Evolutionary conservation across 2,329 filamentous ascomycete species (phyloP), one percentile per base, ranked within the genome.

Genomic region (Diaporthe destruens): DNA sequence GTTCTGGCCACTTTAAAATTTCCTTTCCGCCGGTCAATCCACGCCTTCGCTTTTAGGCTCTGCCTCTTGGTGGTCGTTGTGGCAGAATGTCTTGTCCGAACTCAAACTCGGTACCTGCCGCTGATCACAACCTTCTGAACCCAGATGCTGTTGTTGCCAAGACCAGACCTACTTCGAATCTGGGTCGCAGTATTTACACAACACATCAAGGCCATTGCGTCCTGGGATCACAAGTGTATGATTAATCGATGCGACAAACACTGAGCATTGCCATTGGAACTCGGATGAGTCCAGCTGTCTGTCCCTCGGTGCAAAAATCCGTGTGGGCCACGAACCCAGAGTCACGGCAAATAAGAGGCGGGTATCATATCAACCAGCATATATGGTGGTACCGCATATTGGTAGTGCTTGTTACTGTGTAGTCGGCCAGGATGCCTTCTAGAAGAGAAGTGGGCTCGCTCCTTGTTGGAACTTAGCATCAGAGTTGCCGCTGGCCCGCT

Each of bases 1-100:
- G 56, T 36, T 36, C 51, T 71, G 6, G 49, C 51, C 11, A 68
- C 25, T 8, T 68, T 51, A 51, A 49, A 29, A 29, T 20, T 71
- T n/a, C 20, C 55, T 16, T n/a, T 49, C 36, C 36, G 11, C 16
- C 44, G 39, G 8, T 47, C 49, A 14, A 47, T 25, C 3, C 25
- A 32, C n/a, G 51, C 9, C 39, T 34, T 36, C 14, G 55, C 56
- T 25, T 71, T 39, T 56, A 20, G 23, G 61, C 47, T 4, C 6
- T 49, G 9, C 9, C n/a, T 2, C 9, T 5, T 12, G 6, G n/a
- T 23, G 20, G 9, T 2, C 29, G 18, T 14, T 34, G 5, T 36
- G 32, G 16, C 6, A 2, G 6, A 25, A 18, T 34, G 12, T 8
- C 2, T 34, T 29, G 2, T 12, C 29, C 9, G 44, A 3, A 23